Base-by-base conservation (phyloP, 352 stramenopile species). In the Phytopythium kandeliae region DNA sequence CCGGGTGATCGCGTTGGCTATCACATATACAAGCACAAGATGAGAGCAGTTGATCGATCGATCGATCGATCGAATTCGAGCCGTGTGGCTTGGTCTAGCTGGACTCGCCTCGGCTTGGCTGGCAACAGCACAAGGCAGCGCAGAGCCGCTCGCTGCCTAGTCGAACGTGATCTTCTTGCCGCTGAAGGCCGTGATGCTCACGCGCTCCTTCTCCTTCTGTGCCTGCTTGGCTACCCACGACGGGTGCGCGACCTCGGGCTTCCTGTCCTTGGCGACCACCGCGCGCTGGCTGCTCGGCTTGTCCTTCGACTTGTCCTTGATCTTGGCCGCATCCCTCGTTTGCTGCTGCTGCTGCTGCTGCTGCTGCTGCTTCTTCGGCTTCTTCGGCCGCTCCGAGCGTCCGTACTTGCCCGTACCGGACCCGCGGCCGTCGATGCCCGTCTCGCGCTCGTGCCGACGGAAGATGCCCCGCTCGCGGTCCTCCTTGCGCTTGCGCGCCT, bases 81-180 rank as follows among this genome's bases (percentile, higher is more conserved):
- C n/a, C n/a, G n/a, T n/a, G n/a, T n/a, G n/a, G n/a, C n/a, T n/a
- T n/a, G n/a, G n/a, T n/a, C n/a, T n/a, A n/a, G n/a, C n/a, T n/a
- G n/a, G n/a, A n/a, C n/a, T n/a, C n/a, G n/a, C n/a, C n/a, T n/a
- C n/a, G n/a, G n/a, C n/a, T n/a, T n/a, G n/a, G n/a, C n/a, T n/a
- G n/a, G n/a, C n/a, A n/a, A n/a, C n/a, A n/a, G n/a, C n/a, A n/a
- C n/a, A n/a, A 33, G 28, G 28, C 5, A 5, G 10, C 28, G 28
- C 28, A 33, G 28, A 33, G 28, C 5, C 28, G 19, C 44, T 40
- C 44, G n/a, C 43, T 4, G 31, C 22, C 46, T 52, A 74, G 25
- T 78, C 67, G 59, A 93, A 93, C 28, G 74, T 85, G 56, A 93
- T 89, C 64, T 93, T 93, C 65, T 90, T 91, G 58, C 83, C 83